Evolutionary conservation across 2,329 filamentous ascomycete species (phyloP).

Genomic region (Gremmenia infestans): DNA sequence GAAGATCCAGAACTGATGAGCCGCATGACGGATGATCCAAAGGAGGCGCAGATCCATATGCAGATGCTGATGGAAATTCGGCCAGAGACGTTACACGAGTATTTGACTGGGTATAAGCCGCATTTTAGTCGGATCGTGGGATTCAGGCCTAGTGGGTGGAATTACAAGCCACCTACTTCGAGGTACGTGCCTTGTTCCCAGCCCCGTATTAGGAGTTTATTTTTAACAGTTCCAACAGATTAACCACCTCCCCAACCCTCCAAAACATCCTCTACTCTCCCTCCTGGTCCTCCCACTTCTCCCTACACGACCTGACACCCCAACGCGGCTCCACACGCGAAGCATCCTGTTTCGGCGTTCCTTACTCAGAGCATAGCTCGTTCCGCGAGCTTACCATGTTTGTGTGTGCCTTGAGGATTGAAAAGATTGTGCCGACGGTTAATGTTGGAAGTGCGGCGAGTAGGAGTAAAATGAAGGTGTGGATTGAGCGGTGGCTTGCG

Average conservation of each 20-base stretch:
- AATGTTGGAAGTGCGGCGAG: conserved; percentile 63
- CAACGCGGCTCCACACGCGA: conserved; percentile 80
- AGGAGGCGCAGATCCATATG: conserved; percentile 94
- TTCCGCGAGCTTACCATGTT: conserved; percentile 95
- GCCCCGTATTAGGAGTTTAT: background rate
- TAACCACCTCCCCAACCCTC: conserved; percentile 58
- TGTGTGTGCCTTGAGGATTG: conserved; percentile 78
- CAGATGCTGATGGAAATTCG: conserved; percentile 92
- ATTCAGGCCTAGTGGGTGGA: conserved; percentile 92
- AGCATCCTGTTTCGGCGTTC: conserved; percentile 86
- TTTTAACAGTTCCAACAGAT: conserved; percentile 23
- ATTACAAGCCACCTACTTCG: conserved; percentile 68
- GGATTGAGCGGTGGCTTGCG: conserved; percentile 58
- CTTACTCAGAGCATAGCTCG: conserved; percentile 92
- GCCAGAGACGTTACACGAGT: conserved; percentile 85
- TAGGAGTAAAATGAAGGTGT: conserved; percentile 56
- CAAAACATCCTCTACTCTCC: conserved; percentile 56
- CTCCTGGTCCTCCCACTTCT: conserved; percentile 70
- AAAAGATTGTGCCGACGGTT: conserved; percentile 88
- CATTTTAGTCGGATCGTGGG: conserved; percentile 84
- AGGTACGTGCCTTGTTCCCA: conserved; percentile 36
- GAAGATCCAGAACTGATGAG: conserved; percentile 77
- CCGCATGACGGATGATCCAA: conserved; percentile 73
- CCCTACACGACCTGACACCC: conserved; percentile 65
- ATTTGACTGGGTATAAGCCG: conserved; percentile 72